These are phyloP conservation scores for Nannochloris sp. DNA, from an alignment of 139 green algal genomes.

Conservation along the genomic window DNA sequence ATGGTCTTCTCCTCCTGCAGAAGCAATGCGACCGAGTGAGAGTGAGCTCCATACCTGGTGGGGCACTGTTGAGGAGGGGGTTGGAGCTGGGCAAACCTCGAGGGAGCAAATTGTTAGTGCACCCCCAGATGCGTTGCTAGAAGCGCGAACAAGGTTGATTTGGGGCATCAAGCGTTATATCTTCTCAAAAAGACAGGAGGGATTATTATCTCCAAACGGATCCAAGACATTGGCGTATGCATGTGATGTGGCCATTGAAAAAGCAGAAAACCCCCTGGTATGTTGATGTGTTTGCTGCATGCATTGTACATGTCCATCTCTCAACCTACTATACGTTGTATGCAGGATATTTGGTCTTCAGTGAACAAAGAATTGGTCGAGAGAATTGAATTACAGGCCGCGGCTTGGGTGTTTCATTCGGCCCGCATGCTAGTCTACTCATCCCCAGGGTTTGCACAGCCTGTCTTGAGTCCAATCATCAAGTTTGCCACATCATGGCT, in stretches of 20 bases:
- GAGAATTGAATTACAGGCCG: neutral
- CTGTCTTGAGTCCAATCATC: neutral
- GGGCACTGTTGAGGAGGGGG: neutral
- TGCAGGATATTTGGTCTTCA: neutral
- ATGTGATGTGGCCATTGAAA: neutral
- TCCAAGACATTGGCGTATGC: neutral
- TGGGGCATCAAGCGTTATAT: constrained; percentile 1
- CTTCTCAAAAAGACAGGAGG: neutral
- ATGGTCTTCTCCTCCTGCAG: too few species aligned
- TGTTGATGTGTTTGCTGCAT: neutral
- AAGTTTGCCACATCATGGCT: constrained; percentile 22
- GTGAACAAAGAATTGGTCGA: neutral
- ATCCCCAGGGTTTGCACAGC: neutral
- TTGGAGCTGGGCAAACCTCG: neutral
- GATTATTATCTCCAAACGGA: neutral
- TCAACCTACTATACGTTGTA: neutral
- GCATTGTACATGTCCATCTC: too few species aligned
- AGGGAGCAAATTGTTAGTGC: neutral
- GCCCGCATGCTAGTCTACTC: neutral
- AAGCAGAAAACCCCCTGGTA: neutral
- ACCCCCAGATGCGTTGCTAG: neutral
- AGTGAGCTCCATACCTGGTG: neutral
- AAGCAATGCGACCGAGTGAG: too few species aligned
- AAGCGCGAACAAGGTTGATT: neutral
- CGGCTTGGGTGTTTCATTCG: neutral